Percentiles rank a stretch among this genome's conserved stretches.
Conservation (phyloP, 352 stramenopile species). For the Pythium myriotylum region DNA sequence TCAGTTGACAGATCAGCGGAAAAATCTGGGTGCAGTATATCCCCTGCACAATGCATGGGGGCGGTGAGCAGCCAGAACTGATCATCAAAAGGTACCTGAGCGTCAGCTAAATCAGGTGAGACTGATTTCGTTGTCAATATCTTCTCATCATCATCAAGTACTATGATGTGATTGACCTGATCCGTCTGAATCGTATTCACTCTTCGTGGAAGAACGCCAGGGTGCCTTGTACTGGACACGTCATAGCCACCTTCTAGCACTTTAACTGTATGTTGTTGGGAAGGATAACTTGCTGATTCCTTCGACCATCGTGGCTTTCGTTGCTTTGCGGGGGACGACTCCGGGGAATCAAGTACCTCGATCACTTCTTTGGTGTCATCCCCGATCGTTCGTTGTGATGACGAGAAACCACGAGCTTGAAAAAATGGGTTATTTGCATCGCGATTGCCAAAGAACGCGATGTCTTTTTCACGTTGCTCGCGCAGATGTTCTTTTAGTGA, state of each 20-base stretch:
- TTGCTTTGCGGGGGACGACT: conserved; percentile 12
- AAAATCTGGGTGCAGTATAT: conserved; percentile 9
- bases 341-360: conserved; percentile 33
- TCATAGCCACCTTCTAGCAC: not conserved
- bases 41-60: conserved; percentile 7
- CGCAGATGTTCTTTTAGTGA: conserved; percentile 66
- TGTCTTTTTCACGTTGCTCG: conserved; percentile 66
- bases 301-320: conserved; percentile 48
- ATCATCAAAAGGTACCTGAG: conserved; percentile 50
- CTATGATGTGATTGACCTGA: conserved; percentile 17
- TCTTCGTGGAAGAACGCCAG: not conserved
- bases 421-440: conserved; percentile 72
- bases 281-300: conserved; percentile 39
- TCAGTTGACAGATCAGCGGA: conserved; percentile 27
- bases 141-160: conserved; percentile 39
- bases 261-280: conserved; percentile 37
- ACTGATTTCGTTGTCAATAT: conserved; percentile 2
- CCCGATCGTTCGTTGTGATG: conserved; percentile 27
- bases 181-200: not conserved
- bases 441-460: conserved; percentile 63
- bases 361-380: conserved; percentile 30
- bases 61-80: conserved; percentile 63
- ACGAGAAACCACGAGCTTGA: conserved; percentile 29
- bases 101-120: conserved; percentile 35
- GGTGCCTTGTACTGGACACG: not conserved